Base-by-base conservation (phyloP, 495 filamentous ascomycete genomes). In the Aspergillus sclerotioniger region DNA sequence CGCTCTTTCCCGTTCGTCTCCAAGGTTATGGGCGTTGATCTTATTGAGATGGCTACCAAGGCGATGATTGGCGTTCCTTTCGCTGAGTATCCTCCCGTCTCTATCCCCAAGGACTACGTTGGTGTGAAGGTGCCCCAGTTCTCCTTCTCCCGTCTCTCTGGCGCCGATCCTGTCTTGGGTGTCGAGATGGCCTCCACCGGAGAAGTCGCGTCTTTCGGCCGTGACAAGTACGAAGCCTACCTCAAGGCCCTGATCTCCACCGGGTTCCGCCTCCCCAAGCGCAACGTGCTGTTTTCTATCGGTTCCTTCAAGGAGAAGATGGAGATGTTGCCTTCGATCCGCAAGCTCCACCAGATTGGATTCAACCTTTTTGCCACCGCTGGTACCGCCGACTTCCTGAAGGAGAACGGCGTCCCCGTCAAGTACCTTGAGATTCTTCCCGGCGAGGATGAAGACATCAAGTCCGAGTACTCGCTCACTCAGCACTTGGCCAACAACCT, bases 161-260 rank as follows among this genome's bases (percentile, higher is more conserved):
- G 94, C 28, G 94, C 94, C 5, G 94, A 98, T 72, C 94, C 94
- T 31, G 93, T 98, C 13, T 80, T 98, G 44, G 94, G 94, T 69
- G 94, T 98, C 46, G 94, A 98, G 77, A 98, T 98, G 94, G 94
- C 94, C 9, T 98, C 94, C 19, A 98, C 94, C 32, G 94, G 94
- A 63, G 94, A 98, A 71, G 94, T 98, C 63, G 94, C 94, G 63
- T 96, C 90, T 57, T 98, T 98, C 71, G 94, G 94, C 62, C 81
- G 82, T 57, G 92, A 96, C 71, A 96, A 96, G 75, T 96, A 95
- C 68, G 94, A 98, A 73, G 94, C 94, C 12, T 98, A 98, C 68
- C 82, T 98, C 58, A 98, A 98, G 77, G 94, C 89, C 39, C 76
- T 98, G 19, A 83, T 98, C 58, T 93, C 94, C 10, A 98, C 94